These are phyloP conservation scores for Datisca glomerata DNA, from an alignment of 306 rosid species.

Conservation along the genomic window DNA sequence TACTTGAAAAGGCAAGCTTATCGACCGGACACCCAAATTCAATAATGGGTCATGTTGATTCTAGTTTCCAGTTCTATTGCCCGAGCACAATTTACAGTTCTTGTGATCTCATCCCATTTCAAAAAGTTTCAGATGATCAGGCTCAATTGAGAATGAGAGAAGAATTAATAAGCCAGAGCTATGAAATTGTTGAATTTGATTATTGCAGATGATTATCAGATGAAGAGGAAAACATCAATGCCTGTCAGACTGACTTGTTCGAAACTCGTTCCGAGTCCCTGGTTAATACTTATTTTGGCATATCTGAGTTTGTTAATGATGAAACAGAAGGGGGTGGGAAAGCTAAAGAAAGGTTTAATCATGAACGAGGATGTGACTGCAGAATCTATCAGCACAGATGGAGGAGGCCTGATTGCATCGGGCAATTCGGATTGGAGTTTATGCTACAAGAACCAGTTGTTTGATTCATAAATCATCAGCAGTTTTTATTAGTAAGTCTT, in stretches of 20 bases:
- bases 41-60: constrained; percentile 33
- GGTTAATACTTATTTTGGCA: constrained; percentile 21
- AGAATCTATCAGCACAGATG: constrained; percentile 62
- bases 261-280: no score
- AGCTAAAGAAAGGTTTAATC: constrained; percentile 19
- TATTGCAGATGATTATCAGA: constrained; percentile 75
- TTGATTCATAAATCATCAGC: constrained; percentile 26
- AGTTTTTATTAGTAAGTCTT: no score
- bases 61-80: constrained; percentile 67
- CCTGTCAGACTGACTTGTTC: no score
- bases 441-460: constrained; percentile 43
- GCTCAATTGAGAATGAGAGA: constrained; percentile 71
- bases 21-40: constrained; percentile 19
- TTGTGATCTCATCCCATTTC: constrained; percentile 38
- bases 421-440: constrained; percentile 56
- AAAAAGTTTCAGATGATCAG: constrained; percentile 31
- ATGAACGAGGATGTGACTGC: constrained; percentile 24
- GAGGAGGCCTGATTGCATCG: constrained; percentile 53
- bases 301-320: constrained; percentile 16
- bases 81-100: constrained; percentile 36
- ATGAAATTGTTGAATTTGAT: constrained; percentile 56
- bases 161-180: constrained; percentile 41
- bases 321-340: constrained; percentile 17
- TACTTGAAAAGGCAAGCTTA: constrained; percentile 24
- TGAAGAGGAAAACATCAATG: constrained; percentile 39